A percentile compares a stretch with the other conserved stretches of the same genome.
phyloP scores from a whole-genome alignment of 106 monocot genomes.

The Apostasia ramifera region DNA sequence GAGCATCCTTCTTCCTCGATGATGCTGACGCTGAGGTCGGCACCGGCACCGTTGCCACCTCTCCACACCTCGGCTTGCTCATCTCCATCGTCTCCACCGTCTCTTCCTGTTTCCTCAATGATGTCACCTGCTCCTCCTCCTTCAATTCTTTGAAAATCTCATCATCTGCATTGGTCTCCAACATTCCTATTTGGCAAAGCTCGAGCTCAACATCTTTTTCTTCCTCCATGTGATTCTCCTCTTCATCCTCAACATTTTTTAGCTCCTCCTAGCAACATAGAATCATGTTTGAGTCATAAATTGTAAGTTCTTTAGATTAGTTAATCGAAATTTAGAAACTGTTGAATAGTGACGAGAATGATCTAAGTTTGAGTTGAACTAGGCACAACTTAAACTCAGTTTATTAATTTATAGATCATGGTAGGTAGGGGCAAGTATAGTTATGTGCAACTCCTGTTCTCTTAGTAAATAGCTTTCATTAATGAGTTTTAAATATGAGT shows the following conservation, averaged over 20 bases:
- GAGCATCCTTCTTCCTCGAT: slow-evolving; percentile 3
- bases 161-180: not conserved
- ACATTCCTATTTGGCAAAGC: not conserved
- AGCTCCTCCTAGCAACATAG: not conserved
- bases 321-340: too few species aligned
- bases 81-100: not conserved
- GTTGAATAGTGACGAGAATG: too few species aligned
- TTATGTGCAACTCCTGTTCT: too few species aligned
- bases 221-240: not conserved
- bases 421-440: too few species aligned
- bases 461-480: too few species aligned
- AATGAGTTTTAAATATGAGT: too few species aligned
- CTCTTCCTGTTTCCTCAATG: not conserved
- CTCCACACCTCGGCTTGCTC: not conserved
- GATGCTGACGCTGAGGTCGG: not conserved
- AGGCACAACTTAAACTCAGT: too few species aligned
- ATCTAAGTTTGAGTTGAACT: too few species aligned
- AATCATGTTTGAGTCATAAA: too few species aligned
- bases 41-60: not conserved
- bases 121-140: not conserved
- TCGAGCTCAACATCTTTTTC: not conserved
- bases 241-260: not conserved
- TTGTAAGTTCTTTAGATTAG: too few species aligned
- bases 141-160: not conserved
- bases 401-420: too few species aligned